Conservation (phyloP, 2,329 filamentous ascomycete species). For the Pseudocercospora pini-densiflorae region DNA sequence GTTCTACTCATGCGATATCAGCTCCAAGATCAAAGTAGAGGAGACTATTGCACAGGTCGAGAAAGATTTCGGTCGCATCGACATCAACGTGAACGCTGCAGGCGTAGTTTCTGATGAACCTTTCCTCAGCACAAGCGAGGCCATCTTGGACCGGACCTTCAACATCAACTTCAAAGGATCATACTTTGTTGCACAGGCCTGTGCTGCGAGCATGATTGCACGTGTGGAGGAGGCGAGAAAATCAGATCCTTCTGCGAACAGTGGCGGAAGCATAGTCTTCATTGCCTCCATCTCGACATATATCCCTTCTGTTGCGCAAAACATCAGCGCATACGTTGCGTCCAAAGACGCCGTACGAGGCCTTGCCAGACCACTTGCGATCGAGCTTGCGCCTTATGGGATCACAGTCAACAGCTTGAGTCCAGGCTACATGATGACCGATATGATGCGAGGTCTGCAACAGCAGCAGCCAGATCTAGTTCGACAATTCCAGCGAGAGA, state of each 20-base stretch:
- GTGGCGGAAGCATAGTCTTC: conserved; percentile 35
- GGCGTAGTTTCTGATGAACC: conserved; percentile 37
- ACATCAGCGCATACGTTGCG: conserved; percentile 34
- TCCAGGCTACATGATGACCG: conserved; percentile 39
- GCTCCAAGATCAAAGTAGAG: conserved; percentile 8
- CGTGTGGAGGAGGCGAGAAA: conserved; percentile 24
- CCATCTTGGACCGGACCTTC: conserved; percentile 27
- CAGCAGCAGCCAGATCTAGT: conserved; percentile 27
- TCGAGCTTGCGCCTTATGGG: conserved; percentile 29
- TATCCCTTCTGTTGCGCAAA: conserved; percentile 32
- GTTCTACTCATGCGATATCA: conserved; percentile 22
- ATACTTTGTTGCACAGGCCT: conserved; percentile 38
- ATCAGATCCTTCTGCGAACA: conserved; percentile 33
- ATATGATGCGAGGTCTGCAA: conserved; percentile 26
- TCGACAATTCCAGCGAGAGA: conserved; percentile 23
- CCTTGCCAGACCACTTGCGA: conserved; percentile 33
- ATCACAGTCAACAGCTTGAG: conserved; percentile 41
- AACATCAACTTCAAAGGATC: conserved; percentile 31
- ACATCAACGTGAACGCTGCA: conserved; percentile 34
- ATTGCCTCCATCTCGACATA: conserved; percentile 37
- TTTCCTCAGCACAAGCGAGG: conserved; percentile 33
- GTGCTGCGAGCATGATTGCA: conserved; percentile 33
- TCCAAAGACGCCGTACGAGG: conserved; percentile 35
- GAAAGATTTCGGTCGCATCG: conserved; percentile 16
- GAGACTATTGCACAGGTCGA: conserved; percentile 13